These are phyloP conservation scores for Aspergillus novofumigatus DNA, from an alignment of 2,329 filamentous ascomycete species.

Conservation along the genomic window DNA sequence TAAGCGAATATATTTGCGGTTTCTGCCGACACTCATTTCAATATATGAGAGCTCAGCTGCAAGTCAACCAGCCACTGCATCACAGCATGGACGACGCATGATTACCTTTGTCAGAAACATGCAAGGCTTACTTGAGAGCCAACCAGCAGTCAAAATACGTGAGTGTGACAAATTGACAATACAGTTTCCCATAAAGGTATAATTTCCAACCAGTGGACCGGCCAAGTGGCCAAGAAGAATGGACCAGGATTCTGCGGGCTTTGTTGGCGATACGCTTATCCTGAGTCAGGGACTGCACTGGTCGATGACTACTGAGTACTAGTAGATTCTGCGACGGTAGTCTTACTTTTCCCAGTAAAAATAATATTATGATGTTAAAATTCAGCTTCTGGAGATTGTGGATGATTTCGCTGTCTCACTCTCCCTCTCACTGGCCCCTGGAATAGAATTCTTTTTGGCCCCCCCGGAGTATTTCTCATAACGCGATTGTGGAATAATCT, in stretches of 20 bases:
- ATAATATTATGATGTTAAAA: neutral
- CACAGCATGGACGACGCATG: neutral
- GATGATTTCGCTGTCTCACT: neutral
- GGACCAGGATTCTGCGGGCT: slow-evolving; percentile 22
- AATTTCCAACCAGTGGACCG: slow-evolving; percentile 9
- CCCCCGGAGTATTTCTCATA: too few relatives aligned
- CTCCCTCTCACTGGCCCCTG: neutral
- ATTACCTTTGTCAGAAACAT: too few relatives aligned
- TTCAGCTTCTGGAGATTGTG: neutral
- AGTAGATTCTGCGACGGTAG: neutral
- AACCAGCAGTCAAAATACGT: neutral
- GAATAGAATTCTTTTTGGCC: neutral
- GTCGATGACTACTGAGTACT: neutral
- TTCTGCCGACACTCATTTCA: neutral
- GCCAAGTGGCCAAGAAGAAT: slow-evolving; percentile 23
- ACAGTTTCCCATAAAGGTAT: neutral
- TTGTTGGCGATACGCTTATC: slow-evolving; percentile 34
- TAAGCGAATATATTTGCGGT: neutral
- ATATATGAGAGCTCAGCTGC: neutral
- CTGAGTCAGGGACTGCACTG: slow-evolving; percentile 7
- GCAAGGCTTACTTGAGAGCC: neutral
- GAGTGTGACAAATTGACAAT: neutral
- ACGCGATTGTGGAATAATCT: neutral
- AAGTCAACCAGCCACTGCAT: neutral
- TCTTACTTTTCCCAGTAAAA: neutral